Base-by-base conservation (phyloP, 441 rosid species). In the Biscutella laevigata region DNA sequence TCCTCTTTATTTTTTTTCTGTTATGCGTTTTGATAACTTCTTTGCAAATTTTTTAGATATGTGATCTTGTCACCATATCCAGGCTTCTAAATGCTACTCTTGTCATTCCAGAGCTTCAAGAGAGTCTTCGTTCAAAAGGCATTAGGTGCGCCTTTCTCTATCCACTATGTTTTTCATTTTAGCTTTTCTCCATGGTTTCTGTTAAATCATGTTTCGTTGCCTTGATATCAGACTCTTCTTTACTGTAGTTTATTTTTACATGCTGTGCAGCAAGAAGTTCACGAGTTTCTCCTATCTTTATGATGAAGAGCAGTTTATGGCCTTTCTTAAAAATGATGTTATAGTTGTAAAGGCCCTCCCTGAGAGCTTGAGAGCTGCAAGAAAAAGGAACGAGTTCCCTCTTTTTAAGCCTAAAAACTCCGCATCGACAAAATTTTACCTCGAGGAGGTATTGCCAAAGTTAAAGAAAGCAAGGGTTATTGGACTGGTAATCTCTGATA, bases 1-100 rank as follows among this genome's bases (percentile, higher is more conserved):
- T 47, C 35, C 24, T 66, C 29, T 17, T 5, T 42, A 13, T 53
- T 61, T 8, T 62, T 54, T 67, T n/a, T n/a, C 40, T 57, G 71
- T 29, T 51, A 10, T 72, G 58, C 61, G 67, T 59, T 66, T 67
- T 74, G 71, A 60, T 82, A 73, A 83, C 83, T 4, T 77, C 66
- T 81, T 69, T 81, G 75, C 72, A 78, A 73, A 78, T 75, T 77
- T 82, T 86, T 79, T 88, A 94, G 99, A 84, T 94, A 72, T 90
- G 96, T 82, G 99, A 94, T 86, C 96, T 94, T 86, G 98, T 94
- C 79, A 78, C 90, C 78, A 82, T 94, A 81, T 79, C 99, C 84
- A 90, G 98, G 90, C 99, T 94, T 77, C 71, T 94, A 67, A 94
- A 94, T 88, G 99, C 98, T 74, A 94, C 99, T 61, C 99, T 94